Base-by-base conservation (phyloP, 1,284 basidiomycete species). In the Leccinum cinnamomeum region DNA sequence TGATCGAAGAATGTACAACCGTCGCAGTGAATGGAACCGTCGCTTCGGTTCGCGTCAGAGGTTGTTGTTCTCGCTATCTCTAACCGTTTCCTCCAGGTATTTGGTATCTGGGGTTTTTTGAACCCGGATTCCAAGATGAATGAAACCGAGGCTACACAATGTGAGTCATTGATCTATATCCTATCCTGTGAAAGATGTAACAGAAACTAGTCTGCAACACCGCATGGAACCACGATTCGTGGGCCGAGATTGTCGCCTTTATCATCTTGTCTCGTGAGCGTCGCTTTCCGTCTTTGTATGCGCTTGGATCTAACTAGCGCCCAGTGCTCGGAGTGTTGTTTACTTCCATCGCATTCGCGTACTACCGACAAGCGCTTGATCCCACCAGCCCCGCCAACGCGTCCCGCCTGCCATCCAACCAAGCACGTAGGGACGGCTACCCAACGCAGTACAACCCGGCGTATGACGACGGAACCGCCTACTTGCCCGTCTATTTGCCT, bases 291-390 rank as follows among this genome's bases (percentile, higher is more conserved):
- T 1, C 5, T 41, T 30, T 28, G 16, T 8, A 51, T 51, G 11
- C 2, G 30, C 28, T 4, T 25, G 12, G 41, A 53, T 51, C 57
- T 60, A 23, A 18, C 4, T 1, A 33, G 18, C 23, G 50, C 28
- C 2, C 62, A 87, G 84, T 83, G 56, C 68, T 87, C 46, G 78
- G 86, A 60, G 65, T 79, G 20, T 70, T 91, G 59, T 90, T 91
- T 78, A 80, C 83, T 41, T 67, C 82, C 57, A 73, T 90, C 65
- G 82, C 85, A 1, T 87, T 88, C 69, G 79, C 80, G 8, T 94
- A 87, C 77, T 87, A 89, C 72, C 84, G 86, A 25, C 91, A 94
- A 76, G 71, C 85, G 8, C 79, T 84, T 33, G 89, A 93, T 72
- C 90, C 91, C 0, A 68, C 75, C 5, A 79, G 78, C 25, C 72